These are phyloP conservation scores for Phytophthora palmivora DNA, from an alignment of 352 stramenopile genomes.

Conservation along the genomic window DNA sequence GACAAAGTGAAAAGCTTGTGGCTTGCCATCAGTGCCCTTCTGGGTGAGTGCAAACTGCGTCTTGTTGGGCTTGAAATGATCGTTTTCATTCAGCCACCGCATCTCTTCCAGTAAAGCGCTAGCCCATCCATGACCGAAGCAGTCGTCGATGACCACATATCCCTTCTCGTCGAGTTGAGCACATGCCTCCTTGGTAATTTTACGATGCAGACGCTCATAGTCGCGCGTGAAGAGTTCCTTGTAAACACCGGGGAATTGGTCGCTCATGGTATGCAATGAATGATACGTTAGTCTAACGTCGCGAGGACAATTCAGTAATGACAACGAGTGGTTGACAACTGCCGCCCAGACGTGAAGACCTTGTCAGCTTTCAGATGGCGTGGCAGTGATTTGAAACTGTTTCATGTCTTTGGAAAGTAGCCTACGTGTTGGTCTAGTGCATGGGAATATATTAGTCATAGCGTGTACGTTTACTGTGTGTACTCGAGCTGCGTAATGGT, in stretches of 20 bases:
- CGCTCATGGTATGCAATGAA: conserved; percentile 15
- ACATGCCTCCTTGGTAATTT: conserved; percentile 55
- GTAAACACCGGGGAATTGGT: conserved; percentile 53
- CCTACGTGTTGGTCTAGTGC: conserved; percentile 14
- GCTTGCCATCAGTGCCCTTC: conserved; percentile 27
- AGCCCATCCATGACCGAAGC: conserved; percentile 64
- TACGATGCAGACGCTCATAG: conserved; percentile 50
- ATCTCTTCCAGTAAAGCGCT: conserved; percentile 69
- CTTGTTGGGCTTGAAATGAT: conserved; percentile 81
- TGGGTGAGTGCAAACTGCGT: conserved; percentile 80
- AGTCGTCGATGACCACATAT: conserved; percentile 76
- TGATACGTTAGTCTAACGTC: conserved; percentile 2
- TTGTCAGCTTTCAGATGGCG: conserved; percentile 2
- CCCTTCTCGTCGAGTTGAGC: conserved; percentile 54
- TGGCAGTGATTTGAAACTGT: conserved; percentile 24
- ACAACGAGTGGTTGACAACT: conserved; percentile 29
- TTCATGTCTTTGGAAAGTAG: conserved; percentile 19
- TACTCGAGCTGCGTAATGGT: conserved; percentile 76
- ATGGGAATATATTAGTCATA: conserved; percentile 35
- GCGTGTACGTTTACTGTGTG: conserved; percentile 14
- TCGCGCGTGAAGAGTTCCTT: conserved; percentile 60
- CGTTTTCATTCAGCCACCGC: conserved; percentile 55
- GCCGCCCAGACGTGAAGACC: background rate
- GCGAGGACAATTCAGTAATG: conserved; percentile 12
- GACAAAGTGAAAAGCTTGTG: conserved; percentile 60